Base-by-base conservation (phyloP, 768 basidiomycete species). In the Termitomyces sp. region DNA sequence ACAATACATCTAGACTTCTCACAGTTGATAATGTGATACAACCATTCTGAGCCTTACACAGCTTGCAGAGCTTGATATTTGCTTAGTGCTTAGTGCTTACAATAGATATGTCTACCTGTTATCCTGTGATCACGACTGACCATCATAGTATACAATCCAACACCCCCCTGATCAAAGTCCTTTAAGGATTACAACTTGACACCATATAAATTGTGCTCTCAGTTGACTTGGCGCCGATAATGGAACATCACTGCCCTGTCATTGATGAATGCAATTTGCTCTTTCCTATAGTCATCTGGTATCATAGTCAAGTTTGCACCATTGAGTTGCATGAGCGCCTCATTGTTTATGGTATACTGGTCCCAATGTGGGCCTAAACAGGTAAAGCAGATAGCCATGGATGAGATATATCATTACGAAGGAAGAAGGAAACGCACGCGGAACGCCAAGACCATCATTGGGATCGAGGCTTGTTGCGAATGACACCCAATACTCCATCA, bases 401-500 rank as follows among this genome's bases (percentile, higher is more conserved):
- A 17, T 4, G 16, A 16, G 12, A 37, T 12, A 34, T 8, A n/a
- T 7, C 10, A 10, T 11, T 8, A 56, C 59, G 10, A 19, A 47
- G 49, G 5, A 45, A 21, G 21, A 35, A 28, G 17, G 5, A 12
- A 6, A 37, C 61, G 10, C 66, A 76, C 75, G 72, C 9, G 55
- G 43, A 28, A 63, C 48, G 14, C 76, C 77, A 16, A 61, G 67
- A 3, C 74, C 73, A 49, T 79, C 76, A 51, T 78, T 78, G n/a
- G 77, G 76, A 30, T 72, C 68, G 25, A 78, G 63, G 25, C 72
- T 74, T 1, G 71, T 74, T 1, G 74, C 74, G 52, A 79, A 79
- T 0, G 77, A 78, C 19, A 79, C 62, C 77, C 77, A 78, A 44
- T 77, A 77, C 30, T 78, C 74, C 17, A 69, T 69, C 76, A 78